These are phyloP conservation scores for Taxillus chinensis DNA, from an alignment of 164 flowering plant genomes.

Conservation along the genomic window DNA sequence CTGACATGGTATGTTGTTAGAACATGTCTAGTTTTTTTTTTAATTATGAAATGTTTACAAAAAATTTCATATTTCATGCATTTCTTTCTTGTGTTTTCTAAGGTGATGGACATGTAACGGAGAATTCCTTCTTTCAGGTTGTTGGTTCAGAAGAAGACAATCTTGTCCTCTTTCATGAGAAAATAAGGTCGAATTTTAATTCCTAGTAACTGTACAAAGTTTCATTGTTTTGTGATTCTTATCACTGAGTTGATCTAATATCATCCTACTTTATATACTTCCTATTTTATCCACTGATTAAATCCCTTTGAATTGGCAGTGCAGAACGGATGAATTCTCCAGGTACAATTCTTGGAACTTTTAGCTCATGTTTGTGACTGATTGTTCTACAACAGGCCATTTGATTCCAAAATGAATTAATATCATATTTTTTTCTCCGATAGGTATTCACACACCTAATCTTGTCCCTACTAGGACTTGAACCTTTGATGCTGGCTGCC, in stretches of 20 bases:
- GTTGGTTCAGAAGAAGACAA: conserved; percentile 83
- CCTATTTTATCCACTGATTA: conserved; percentile 4
- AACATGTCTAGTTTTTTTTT: neutral
- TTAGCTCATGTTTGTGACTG: conserved; percentile 1
- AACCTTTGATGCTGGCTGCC: too few relatives aligned
- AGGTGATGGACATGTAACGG: neutral
- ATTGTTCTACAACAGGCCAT: neutral
- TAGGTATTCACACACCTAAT: too few relatives aligned
- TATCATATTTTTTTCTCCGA: too few relatives aligned
- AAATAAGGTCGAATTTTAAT: conserved; percentile 52
- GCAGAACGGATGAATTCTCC: conserved; percentile 81
- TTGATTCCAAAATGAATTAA: neutral
- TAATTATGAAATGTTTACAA: neutral
- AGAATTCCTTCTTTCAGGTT: conserved; percentile 38
- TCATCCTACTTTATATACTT: neutral
- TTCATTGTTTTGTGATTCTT: too few relatives aligned
- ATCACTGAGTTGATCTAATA: too few relatives aligned
- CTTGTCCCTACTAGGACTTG: too few relatives aligned
- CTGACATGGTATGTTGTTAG: conserved; percentile 68
- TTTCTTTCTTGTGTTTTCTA: neutral
- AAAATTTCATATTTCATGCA: too few relatives aligned
- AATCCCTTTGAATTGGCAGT: conserved; percentile 9
- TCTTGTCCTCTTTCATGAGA: conserved; percentile 69
- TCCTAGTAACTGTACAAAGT: too few relatives aligned
- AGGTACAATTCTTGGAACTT: conserved; percentile 38